phyloP scores from a whole-genome alignment of 352 stramenopile genomes.

The Pseudoperonospora humuli region DNA sequence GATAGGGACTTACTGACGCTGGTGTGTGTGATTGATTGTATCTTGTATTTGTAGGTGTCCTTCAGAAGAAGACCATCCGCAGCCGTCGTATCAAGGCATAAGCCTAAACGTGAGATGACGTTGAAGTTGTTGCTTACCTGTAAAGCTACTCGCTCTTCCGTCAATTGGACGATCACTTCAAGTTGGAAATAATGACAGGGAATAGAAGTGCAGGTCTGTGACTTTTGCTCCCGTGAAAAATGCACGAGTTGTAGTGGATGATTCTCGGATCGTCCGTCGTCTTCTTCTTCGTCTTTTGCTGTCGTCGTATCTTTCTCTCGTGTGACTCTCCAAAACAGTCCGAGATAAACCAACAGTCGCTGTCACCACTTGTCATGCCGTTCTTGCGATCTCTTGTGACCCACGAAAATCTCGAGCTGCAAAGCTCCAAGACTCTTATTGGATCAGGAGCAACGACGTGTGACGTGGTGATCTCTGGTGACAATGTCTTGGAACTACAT shows the following conservation, averaged over 20 bases:
- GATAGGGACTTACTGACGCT: not conserved
- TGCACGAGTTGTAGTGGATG: constrained; percentile 9
- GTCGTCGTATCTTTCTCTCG: not conserved
- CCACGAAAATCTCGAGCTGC: constrained; percentile 26
- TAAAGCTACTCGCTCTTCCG: constrained; percentile 1
- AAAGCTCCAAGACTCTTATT: constrained; percentile 58
- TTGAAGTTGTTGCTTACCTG: constrained; percentile 8
- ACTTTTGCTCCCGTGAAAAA: constrained; percentile 28
- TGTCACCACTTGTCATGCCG: constrained; percentile 22
- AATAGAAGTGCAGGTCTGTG: constrained; percentile 33
- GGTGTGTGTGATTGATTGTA: not conserved
- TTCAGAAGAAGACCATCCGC: constrained; percentile 78
- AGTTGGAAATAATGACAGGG: constrained; percentile 44
- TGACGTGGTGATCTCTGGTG: constrained; percentile 40
- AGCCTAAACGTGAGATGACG: constrained; percentile 37
- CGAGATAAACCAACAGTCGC: constrained; percentile 19
- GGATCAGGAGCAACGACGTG: constrained; percentile 36
- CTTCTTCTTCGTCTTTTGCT: not conserved
- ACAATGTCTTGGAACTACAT: constrained; percentile 45
- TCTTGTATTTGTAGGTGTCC: constrained; percentile 34
- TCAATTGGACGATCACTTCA: constrained; percentile 6
- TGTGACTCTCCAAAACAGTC: constrained; percentile 1
- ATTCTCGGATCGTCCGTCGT: not conserved
- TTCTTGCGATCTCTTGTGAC: constrained; percentile 28
- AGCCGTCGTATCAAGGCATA: constrained; percentile 79